Evolutionary conservation across 305 asterid species (phyloP).

Genomic region (Solanum hybrid): DNA sequence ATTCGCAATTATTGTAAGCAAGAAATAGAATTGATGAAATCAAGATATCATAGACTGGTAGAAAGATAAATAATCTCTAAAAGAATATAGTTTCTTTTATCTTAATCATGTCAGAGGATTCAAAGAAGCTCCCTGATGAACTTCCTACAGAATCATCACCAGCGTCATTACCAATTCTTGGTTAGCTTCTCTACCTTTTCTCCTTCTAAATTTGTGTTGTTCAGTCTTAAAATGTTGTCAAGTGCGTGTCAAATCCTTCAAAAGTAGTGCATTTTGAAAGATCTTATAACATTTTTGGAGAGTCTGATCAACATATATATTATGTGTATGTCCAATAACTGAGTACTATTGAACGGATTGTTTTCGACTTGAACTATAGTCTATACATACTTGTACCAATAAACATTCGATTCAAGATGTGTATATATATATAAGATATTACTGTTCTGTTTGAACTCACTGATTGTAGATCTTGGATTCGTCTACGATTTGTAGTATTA

Average conservation of each 20-base stretch:
- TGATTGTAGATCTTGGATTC: neutral
- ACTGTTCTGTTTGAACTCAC: neutral
- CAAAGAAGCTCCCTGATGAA: neutral
- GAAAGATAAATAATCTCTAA: neutral
- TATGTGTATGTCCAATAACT: neutral
- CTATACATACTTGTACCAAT: neutral
- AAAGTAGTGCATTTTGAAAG: neutral
- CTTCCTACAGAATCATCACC: neutral
- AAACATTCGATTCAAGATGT: neutral
- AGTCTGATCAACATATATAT: neutral
- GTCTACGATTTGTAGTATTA: neutral
- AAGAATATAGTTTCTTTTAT: neutral
- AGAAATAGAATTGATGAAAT: neutral
- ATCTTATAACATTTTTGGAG: neutral
- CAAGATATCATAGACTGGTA: neutral
- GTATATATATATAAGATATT: neutral
- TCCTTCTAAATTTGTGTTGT: neutral
- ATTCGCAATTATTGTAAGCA: neutral
- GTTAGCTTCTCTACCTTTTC: neutral
- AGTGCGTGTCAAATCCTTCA: neutral
- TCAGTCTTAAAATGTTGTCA: neutral
- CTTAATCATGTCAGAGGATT: neutral
- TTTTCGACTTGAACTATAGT: neutral
- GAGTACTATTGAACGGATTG: neutral
- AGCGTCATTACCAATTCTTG: neutral